These are phyloP conservation scores for Wolfiporia cocos DNA, from an alignment of 1,284 basidiomycete genomes.

Conservation along the genomic window DNA sequence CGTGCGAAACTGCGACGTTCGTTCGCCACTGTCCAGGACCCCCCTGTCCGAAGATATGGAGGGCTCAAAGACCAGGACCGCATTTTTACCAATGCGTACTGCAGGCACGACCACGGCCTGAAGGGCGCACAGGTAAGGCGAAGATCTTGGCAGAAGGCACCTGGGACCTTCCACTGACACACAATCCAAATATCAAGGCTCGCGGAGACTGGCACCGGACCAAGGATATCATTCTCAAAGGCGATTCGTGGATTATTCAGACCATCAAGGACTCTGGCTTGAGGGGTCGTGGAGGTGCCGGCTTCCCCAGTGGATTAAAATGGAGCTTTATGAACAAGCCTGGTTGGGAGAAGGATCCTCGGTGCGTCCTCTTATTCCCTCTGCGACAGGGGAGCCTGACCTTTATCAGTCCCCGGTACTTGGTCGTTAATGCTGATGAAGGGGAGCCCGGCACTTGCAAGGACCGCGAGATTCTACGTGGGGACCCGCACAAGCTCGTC, in stretches of 20 bases:
- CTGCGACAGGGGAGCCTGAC: not conserved
- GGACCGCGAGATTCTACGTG: constrained; percentile 96
- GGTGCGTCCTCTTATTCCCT: constrained; percentile 37
- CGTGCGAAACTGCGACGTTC: constrained; percentile 33
- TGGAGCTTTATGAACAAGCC: constrained; percentile 99
- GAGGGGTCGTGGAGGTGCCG: constrained; percentile 94
- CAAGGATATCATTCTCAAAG: constrained; percentile 93
- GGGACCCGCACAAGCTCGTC: constrained; percentile 97
- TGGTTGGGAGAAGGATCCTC: constrained; percentile 91
- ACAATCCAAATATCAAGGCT: too few relatives aligned
- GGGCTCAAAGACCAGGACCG: constrained; percentile 93
- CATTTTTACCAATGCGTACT: constrained; percentile 87
- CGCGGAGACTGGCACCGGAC: constrained; percentile 98
- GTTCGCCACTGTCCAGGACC: constrained; percentile 77
- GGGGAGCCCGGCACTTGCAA: constrained; percentile 99
- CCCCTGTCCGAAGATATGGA: constrained; percentile 82
- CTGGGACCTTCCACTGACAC: too few relatives aligned
- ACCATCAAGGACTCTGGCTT: constrained; percentile 95
- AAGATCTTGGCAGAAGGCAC: too few relatives aligned
- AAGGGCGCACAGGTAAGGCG: constrained; percentile 77
- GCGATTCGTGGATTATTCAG: constrained; percentile 97
- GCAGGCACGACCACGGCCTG: constrained; percentile 80
- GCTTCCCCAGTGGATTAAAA: constrained; percentile 96
- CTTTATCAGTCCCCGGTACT: constrained; percentile 76
- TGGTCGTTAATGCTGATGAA: constrained; percentile 98